A percentile compares a stretch with the other conserved stretches of the same genome.
phyloP scores from a whole-genome alignment of 257 asterid genomes.

The Prunella vulgaris region DNA sequence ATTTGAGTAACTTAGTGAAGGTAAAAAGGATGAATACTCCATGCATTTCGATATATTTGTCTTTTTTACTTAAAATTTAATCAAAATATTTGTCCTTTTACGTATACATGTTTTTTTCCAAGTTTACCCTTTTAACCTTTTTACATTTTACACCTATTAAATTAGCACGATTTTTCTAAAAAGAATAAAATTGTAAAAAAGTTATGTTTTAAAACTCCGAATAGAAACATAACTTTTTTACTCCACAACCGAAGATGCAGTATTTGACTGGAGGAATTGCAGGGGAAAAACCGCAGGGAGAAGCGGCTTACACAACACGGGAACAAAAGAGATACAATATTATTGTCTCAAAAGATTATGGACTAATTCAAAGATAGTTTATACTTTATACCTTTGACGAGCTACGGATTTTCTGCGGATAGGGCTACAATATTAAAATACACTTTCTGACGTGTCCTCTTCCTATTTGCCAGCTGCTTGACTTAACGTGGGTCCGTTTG shows the following conservation, averaged over 20 bases:
- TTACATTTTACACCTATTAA: no score
- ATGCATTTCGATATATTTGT: no score
- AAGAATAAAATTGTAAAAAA: no score
- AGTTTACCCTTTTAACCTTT: no score
- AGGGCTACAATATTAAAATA: background rate
- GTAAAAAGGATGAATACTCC: no score
- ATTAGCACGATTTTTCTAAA: no score
- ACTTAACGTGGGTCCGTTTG: background rate
- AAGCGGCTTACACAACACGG: background rate
- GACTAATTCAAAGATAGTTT: slow-evolving; percentile 1
- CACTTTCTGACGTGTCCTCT: slow-evolving; percentile 2
- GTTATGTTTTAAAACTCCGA: no score
- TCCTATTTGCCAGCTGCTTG: background rate
- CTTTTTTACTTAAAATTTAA: no score
- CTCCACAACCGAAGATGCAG: background rate
- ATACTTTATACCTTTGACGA: background rate
- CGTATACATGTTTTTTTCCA: no score
- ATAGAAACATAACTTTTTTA: no score
- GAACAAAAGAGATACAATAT: background rate
- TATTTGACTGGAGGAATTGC: slow-evolving; percentile 5
- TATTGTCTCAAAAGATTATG: background rate
- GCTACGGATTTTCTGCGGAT: background rate
- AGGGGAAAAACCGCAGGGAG: slow-evolving; percentile 15
- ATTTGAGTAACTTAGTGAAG: no score
- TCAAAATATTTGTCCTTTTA: no score